Base-by-base conservation (phyloP, 1,284 basidiomycete genomes). In the Porogramme epimiltina region DNA sequence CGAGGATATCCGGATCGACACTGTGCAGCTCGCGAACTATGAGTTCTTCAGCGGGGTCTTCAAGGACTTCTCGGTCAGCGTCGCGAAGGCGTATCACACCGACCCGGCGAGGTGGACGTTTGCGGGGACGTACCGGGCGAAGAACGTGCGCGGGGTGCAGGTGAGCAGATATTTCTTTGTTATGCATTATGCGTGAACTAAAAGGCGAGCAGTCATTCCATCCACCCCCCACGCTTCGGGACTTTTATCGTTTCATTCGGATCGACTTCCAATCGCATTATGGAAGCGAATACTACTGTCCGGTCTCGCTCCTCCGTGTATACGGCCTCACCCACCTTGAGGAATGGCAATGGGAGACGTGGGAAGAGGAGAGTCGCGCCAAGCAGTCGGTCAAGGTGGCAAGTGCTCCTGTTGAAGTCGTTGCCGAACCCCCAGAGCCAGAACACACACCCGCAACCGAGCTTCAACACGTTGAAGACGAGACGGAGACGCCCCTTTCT, bases 31-130 rank as follows among this genome's bases (percentile, higher is more conserved):
- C 5, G 95, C 95, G 47, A 97, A 98, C 65, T 97, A 92, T 70
- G 96, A 99, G 73, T 98, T 98, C 75, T 99, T 98, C 74, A 95
- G 91, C 62, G 94, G 95, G 10, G 91, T 98, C 45, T 97, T 99
- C 74, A 91, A 93, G 69, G 90, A 95, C 47, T 91, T 99, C 58
- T 80, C 80, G 2, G 87, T 99, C 39, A 91, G 89, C 62, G 92
- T 93, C 2, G 86, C 91, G 4, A 89, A 91, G 68, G 89, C 81
- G 45, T 55, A 49, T 60, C 75, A 79, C 18, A 77, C 73, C 6
- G 84, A 86, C 33, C 73, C 81, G 20, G 82, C 87, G 18, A 85
- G 80, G 19, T 93, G 90, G 78, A 85, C 81, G 1, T 74, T 78
- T 42, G 88, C 82, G 2, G 87, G 93, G 16, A 84, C 82, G 3